These are phyloP conservation scores for Aspergillus carlsbadensis DNA, from an alignment of 495 filamentous ascomycete genomes.

Conservation along the genomic window DNA sequence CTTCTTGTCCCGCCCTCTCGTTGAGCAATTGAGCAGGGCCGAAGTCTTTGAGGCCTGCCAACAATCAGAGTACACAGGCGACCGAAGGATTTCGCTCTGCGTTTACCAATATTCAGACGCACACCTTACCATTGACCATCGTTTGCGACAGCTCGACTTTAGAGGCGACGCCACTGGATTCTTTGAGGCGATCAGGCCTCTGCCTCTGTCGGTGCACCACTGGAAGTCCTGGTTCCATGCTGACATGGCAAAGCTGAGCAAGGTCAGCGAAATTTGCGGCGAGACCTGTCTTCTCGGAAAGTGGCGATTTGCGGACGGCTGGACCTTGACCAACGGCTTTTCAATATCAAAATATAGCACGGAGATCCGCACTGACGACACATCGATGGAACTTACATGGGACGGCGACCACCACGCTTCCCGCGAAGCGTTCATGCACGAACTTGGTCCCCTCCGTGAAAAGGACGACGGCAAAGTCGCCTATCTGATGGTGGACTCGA, in stretches of 20 bases:
- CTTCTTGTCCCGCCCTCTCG: conserved; percentile 53
- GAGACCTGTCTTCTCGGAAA: conserved; percentile 56
- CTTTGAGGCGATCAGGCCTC: conserved; percentile 52
- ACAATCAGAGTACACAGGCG: conserved; percentile 42
- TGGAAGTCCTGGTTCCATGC: conserved; percentile 58
- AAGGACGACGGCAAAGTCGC: conserved; percentile 41
- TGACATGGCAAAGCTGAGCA: conserved; percentile 48
- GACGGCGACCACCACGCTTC: conserved; percentile 38
- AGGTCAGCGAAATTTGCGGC: conserved; percentile 53
- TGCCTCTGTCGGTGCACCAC: conserved; percentile 57
- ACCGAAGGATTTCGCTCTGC: conserved; percentile 52
- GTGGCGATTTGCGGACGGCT: conserved; percentile 55
- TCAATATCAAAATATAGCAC: conserved; percentile 53
- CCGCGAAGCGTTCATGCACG: conserved; percentile 41
- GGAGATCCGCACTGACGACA: conserved; percentile 27
- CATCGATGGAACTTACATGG: conserved; percentile 50
- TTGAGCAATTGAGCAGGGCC: conserved; percentile 34
- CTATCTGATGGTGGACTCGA: conserved; percentile 33
- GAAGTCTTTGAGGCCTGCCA: conserved; percentile 39
- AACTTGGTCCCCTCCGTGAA: conserved; percentile 40
- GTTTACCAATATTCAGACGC: conserved; percentile 49
- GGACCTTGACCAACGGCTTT: conserved; percentile 58
- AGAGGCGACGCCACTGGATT: conserved; percentile 51
- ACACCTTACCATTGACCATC: conserved; percentile 49
- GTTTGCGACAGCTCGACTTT: conserved; percentile 54